Percentiles rank a stretch among this genome's conserved stretches.
These are phyloP conservation scores for Retiboletus fuscus DNA, from an alignment of 1,284 basidiomycete genomes.

Conservation along the genomic window DNA sequence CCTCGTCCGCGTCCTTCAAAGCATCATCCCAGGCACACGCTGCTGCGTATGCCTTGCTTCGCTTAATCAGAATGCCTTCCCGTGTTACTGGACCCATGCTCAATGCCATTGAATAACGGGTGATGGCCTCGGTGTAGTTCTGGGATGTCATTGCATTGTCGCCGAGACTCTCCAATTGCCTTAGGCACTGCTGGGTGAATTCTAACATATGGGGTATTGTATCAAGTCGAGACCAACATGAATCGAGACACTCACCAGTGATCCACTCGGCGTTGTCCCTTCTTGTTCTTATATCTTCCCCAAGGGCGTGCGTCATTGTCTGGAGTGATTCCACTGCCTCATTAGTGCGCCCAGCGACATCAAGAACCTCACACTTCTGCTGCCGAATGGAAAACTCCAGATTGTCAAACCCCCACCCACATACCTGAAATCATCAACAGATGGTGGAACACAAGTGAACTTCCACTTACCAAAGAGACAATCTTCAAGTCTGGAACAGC, in stretches of 20 bases:
- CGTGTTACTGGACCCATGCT: neutral
- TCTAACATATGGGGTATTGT: neutral
- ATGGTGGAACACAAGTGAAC: neutral
- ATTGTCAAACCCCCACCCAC: conserved; percentile 31
- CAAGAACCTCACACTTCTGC: conserved; percentile 18
- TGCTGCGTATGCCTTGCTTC: conserved; percentile 12
- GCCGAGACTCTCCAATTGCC: conserved; percentile 11
- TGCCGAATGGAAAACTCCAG: conserved; percentile 9
- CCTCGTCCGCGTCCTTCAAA: conserved; percentile 25
- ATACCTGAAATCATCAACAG: conserved; percentile 21
- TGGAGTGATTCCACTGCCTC: conserved; percentile 16
- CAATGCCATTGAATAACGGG: conserved; percentile 16
- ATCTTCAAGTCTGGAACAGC: conserved; percentile 9
- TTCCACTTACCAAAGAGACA: conserved; percentile 17
- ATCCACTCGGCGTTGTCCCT: conserved; percentile 24
- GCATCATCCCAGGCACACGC: conserved; percentile 6
- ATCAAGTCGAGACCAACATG: neutral
- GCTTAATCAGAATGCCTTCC: too few species aligned
- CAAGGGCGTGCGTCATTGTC: conserved; percentile 11
- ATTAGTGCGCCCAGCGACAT: neutral
- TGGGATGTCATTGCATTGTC: conserved; percentile 9
- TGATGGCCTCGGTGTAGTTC: conserved; percentile 21
- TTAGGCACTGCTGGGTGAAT: conserved; percentile 13
- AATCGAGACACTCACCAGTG: neutral
- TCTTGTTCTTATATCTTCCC: conserved; percentile 5